phyloP scores from a whole-genome alignment of 108 stramenopile species.

The Fistulifera solaris region DNA sequence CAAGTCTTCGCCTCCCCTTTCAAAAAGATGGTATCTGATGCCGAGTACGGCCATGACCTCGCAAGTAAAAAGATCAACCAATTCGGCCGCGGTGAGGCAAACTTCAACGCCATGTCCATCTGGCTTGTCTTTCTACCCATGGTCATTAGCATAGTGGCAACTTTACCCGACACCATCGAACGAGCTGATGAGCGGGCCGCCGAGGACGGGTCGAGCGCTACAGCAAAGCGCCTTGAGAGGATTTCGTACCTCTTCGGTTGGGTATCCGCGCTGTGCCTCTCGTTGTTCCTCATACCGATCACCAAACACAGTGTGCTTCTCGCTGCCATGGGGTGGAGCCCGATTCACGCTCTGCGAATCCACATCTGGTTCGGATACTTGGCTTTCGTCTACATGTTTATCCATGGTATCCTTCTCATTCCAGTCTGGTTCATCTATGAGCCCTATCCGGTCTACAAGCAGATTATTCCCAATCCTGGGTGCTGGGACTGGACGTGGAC shows the following conservation, averaged over 20 bases:
- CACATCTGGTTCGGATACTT: constrained; percentile 47
- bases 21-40: background rate
- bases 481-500: constrained; percentile 7
- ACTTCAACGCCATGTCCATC: constrained; percentile 3
- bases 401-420: background rate
- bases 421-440: constrained; percentile 7
- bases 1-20: too few species aligned
- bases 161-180: background rate
- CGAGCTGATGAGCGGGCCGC: background rate
- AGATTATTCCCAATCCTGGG: constrained; percentile 7
- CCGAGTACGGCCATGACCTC: constrained; percentile 1
- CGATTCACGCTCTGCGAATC: constrained; percentile 18
- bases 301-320: constrained; percentile 31
- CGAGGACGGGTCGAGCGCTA: background rate
- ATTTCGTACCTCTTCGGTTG: constrained; percentile 6
- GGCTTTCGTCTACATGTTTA: background rate
- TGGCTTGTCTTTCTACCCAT: background rate
- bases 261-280: constrained; percentile 5
- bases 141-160: background rate
- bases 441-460: constrained; percentile 7
- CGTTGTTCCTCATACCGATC: constrained; percentile 34
- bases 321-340: constrained; percentile 29
- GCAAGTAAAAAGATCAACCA: constrained; percentile 2
- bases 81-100: constrained; percentile 1
- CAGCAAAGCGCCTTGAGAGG: background rate